Evolutionary conservation across 768 basidiomycete genomes (phyloP).

Genomic region (Sarcodon sp.): DNA sequence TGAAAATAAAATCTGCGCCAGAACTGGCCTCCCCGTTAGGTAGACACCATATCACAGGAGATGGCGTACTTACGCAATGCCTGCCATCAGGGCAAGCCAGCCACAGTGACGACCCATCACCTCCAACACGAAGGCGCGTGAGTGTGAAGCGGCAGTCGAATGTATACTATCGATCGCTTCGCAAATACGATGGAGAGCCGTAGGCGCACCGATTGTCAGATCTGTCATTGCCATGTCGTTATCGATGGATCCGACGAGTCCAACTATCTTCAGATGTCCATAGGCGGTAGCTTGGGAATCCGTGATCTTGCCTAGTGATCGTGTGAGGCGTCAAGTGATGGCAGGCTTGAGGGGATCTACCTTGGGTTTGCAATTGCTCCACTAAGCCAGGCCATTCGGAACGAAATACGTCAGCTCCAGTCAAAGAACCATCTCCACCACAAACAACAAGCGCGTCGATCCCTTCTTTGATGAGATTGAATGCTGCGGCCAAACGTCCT

Average conservation of each 20-base stretch:
- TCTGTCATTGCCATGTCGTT: constrained; percentile 99
- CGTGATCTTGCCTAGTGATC: constrained; percentile 51
- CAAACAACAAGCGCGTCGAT: constrained; percentile 96
- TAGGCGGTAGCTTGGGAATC: constrained; percentile 58
- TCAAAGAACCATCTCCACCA: constrained; percentile 94
- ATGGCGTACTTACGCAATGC: constrained; percentile 52
- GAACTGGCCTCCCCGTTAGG: constrained; percentile 27
- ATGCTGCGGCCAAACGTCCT: constrained; percentile 79
- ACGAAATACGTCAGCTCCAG: constrained; percentile 90
- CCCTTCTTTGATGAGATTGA: constrained; percentile 90
- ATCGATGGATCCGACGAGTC: constrained; percentile 98
- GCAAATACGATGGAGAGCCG: constrained; percentile 92
- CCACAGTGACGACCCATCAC: constrained; percentile 99
- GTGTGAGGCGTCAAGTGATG: background rate
- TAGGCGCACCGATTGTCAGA: constrained; percentile 92
- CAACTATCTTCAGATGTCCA: constrained; percentile 86
- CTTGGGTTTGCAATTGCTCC: constrained; percentile 46
- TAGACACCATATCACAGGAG: background rate
- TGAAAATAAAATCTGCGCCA: constrained; percentile 96
- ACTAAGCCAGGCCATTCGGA: constrained; percentile 91
- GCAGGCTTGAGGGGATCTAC: constrained; percentile 21
- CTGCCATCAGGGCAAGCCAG: constrained; percentile 93
- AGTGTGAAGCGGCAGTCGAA: constrained; percentile 91
- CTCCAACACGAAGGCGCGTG: constrained; percentile 94
- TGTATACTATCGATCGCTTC: constrained; percentile 98